Base-by-base conservation (phyloP, 345 rosid genomes). In the Moricandia arvensis region DNA sequence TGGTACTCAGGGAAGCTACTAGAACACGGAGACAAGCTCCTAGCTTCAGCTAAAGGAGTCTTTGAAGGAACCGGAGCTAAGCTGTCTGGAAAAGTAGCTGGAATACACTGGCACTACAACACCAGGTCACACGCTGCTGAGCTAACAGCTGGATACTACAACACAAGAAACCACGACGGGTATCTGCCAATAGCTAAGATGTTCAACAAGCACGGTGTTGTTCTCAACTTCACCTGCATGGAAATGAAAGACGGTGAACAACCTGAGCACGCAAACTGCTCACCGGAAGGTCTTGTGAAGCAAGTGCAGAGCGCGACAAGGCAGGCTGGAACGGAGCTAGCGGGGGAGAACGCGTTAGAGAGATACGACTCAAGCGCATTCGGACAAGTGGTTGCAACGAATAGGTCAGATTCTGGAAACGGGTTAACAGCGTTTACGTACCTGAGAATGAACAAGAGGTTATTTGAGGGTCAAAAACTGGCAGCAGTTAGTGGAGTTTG, bases 91-190 rank as follows among this genome's bases (percentile, higher is more conserved):
- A 92, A 91, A 76, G 84, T 95, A 66, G 99, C 96, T 1, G 93
- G 99, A n/a, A 92, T 95, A 71, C 99, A 92, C 81, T 95, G 97
- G 99, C 97, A 92, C 65, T 87, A 95, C 85, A 79, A 80, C 87
- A 87, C 97, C 21, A 91, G 97, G 80, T 92, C 99, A 30, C 99
- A 92, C 59, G 93, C 97, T 8, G 93, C 99, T 37, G 99, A 95
- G 84, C 91, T 89, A 31, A 90, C 97, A 18, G 93, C 97, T 15
- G 97, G 97, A 54, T 95, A 90, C 79, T 84, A 89, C 51, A 91
- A 95, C 72, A 95, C 97, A 4, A 85, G 97, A 73, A 65, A 85
- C 59, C 83, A 60, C 7, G 96, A 95, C 29, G 97, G 97, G 34
- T 95, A 95, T 81, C 75, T 85, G 17, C 87, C 93, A 43, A 86